A percentile compares a stretch with the other conserved stretches of the same genome.
phyloP scores from a whole-genome alignment of 106 monocot genomes.

The Acorus calamus region DNA sequence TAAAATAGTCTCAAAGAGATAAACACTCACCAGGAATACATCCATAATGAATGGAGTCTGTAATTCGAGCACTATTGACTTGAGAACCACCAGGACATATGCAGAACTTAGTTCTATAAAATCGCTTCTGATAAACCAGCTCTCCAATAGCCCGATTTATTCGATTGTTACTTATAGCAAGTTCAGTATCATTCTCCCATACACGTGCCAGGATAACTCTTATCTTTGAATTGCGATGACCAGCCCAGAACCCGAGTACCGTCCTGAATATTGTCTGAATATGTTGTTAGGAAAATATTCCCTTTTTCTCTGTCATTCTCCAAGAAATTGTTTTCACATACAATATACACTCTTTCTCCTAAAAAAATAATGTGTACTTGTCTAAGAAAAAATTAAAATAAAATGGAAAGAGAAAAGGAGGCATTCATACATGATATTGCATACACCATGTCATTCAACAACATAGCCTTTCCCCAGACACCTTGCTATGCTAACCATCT shows the following conservation, averaged over 20 bases:
- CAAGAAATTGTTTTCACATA: too few relatives aligned
- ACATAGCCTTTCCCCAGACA: too few relatives aligned
- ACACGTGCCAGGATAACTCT: constrained; percentile 87
- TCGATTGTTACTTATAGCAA: constrained; percentile 92
- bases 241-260: constrained; percentile 95
- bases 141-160: constrained; percentile 81
- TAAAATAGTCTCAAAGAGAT: too few relatives aligned
- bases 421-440: too few relatives aligned
- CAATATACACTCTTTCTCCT: too few relatives aligned
- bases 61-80: constrained; percentile 91
- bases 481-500: too few relatives aligned
- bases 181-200: constrained; percentile 98
- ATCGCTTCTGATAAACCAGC: constrained; percentile 79
- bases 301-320: not conserved
- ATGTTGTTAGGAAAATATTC: not conserved
- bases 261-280: constrained; percentile 39
- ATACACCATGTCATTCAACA: too few relatives aligned
- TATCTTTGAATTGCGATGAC: constrained; percentile 92
- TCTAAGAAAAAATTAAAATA: too few relatives aligned
- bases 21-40: constrained; percentile 67
- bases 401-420: too few relatives aligned
- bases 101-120: constrained; percentile 88
- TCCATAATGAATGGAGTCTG: constrained; percentile 94
- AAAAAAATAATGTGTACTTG: too few relatives aligned
- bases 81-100: constrained; percentile 99